A percentile compares a stretch with the other conserved stretches of the same genome.
phyloP scores from a whole-genome alignment of 352 stramenopile genomes.

The Saprolegnia parasitica region DNA sequence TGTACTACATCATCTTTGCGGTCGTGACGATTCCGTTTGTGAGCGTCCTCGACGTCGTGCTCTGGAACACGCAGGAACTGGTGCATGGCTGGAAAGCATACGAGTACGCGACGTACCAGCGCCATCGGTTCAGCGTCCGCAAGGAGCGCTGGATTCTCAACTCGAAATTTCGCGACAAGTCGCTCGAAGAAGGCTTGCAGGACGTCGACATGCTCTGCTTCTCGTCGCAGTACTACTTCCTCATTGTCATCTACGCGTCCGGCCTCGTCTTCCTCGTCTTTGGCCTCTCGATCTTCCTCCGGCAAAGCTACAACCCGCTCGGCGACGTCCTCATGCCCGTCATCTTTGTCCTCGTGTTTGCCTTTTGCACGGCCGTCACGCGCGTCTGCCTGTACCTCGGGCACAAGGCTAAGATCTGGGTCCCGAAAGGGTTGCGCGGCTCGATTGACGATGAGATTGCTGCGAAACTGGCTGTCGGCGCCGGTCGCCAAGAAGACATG shows the following conservation, averaged over 20 bases:
- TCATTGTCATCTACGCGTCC: slow-evolving; percentile 74
- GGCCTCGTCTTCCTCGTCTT: slow-evolving; percentile 92
- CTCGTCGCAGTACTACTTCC: slow-evolving; percentile 91
- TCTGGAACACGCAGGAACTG: slow-evolving; percentile 95
- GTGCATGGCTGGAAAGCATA: slow-evolving; percentile 96
- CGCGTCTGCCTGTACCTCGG: slow-evolving; percentile 56
- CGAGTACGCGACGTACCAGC: slow-evolving; percentile 96
- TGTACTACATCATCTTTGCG: slow-evolving; percentile 94
- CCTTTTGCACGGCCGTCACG: slow-evolving; percentile 66
- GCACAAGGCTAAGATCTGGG: slow-evolving; percentile 87
- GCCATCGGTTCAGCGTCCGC: slow-evolving; percentile 92
- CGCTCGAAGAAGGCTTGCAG: slow-evolving; percentile 89
- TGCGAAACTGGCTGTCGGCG: slow-evolving; percentile 90
- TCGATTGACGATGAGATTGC: slow-evolving; percentile 96
- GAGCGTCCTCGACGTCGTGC: slow-evolving; percentile 90
- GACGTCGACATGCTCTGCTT: slow-evolving; percentile 95
- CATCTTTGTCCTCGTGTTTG: slow-evolving; percentile 81
- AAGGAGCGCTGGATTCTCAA: slow-evolving; percentile 91
- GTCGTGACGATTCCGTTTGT: slow-evolving; percentile 94
- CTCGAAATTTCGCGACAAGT: slow-evolving; percentile 85
- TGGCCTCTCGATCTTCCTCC: slow-evolving; percentile 90
- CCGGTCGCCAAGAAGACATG: slow-evolving; percentile 90
- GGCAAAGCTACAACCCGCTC: slow-evolving; percentile 91
- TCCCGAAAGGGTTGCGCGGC: slow-evolving; percentile 86
- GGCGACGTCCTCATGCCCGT: slow-evolving; percentile 88